Evolutionary conservation across 2,329 filamentous ascomycete genomes (phyloP), one percentile per base, ranked within the genome.

Genomic region (Xylaria sp.): DNA sequence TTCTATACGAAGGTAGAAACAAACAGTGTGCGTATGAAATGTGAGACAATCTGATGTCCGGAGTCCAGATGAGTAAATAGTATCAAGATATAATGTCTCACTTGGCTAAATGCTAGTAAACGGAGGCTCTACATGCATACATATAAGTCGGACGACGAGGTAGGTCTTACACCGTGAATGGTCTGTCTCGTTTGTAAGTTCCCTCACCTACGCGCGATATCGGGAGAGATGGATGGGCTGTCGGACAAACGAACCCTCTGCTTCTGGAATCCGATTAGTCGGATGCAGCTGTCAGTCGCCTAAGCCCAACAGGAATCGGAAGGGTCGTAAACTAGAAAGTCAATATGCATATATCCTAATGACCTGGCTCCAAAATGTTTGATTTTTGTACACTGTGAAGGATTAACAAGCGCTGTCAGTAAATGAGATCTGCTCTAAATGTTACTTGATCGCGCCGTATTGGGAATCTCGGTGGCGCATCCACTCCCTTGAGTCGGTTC

Each of bases 141-240:
- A 10, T 10, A 37, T 37, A 46, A n/a, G 1, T 46, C 15, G 41
- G 15, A 46, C 15, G 18, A 46, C 15, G 18, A 46, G 18, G 7
- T 59, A 20, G 31, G 8, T 46, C 7, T 12, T 13, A 51, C n/a
- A 44, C 28, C 18, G 13, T 25, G 50, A 55, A n/a, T 25, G 51
- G 44, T 20, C 23, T 46, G 39, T 20, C 28, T 59, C 20, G 58
- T 57, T 67, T 62, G 58, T 44, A 44, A 4, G 18, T 25, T 31
- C 39, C 25, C 37, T 10, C n/a, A 15, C 7, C 23, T 20, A 56
- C 39, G 31, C 31, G 31, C 39, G 50, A 63, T 57, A 25, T 15
- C 18, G 50, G 48, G 1, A 39, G 1, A 39, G 41, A 31, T 0
- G 23, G 50, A 23, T 55, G 20, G 28, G 50, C 56, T 34, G 23